Conservation (phyloP, 176 grass and related monocot genomes). For the Poa pratensis region DNA sequence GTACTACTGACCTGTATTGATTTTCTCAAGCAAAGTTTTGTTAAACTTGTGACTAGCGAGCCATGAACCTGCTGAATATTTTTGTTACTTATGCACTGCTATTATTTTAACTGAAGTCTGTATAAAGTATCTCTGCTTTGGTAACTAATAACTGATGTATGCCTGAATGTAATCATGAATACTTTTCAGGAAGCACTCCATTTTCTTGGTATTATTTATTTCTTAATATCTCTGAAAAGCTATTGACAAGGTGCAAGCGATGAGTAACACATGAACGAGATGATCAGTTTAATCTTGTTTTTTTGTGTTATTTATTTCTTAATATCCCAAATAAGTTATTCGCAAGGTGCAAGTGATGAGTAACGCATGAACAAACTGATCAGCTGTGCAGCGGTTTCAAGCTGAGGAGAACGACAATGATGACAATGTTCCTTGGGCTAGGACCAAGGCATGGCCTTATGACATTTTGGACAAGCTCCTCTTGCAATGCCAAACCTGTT, state of each 20-base stretch:
- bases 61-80: conserved; percentile 29
- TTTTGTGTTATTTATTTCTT: conserved; percentile 17
- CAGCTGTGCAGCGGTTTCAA: too few relatives aligned
- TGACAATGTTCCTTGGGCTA: too few relatives aligned
- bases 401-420: too few relatives aligned
- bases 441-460: too few relatives aligned
- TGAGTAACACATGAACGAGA: too few relatives aligned
- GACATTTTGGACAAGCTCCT: too few relatives aligned
- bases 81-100: conserved; percentile 8
- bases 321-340: neutral
- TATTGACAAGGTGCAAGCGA: neutral
- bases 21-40: conserved; percentile 10
- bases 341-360: neutral
- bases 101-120: conserved; percentile 16
- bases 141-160: neutral
- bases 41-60: neutral
- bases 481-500: too few relatives aligned
- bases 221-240: neutral
- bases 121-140: conserved; percentile 25
- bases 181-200: neutral
- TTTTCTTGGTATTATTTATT: conserved; percentile 20
- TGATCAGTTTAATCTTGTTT: neutral
- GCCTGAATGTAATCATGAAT: neutral
- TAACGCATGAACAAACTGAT: too few relatives aligned
- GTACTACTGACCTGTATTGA: neutral